A percentile compares a stretch with the other conserved stretches of the same genome.
phyloP scores from a whole-genome alignment of 108 stramenopile genomes.

The Cyclotella distinguenda region DNA sequence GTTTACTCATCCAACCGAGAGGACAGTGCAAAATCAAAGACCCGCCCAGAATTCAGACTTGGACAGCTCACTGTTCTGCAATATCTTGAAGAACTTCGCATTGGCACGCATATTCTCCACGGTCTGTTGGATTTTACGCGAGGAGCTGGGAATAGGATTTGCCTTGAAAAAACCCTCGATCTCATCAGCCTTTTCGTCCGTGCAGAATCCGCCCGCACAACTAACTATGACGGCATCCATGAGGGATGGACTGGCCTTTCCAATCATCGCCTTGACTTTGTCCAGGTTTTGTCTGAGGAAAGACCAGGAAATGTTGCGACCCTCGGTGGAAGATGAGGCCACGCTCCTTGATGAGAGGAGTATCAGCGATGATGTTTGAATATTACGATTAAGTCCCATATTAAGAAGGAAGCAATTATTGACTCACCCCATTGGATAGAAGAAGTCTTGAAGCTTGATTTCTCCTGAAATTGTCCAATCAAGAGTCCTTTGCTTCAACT shows the following conservation, averaged over 20 bases:
- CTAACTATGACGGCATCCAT: conserved; percentile 91
- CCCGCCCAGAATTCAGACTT: conserved; percentile 27
- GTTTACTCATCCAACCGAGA: background rate
- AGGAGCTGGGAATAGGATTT: conserved; percentile 72
- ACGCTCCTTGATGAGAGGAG: conserved; percentile 31
- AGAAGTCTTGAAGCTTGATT: conserved; percentile 97
- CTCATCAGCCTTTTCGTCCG: conserved; percentile 84
- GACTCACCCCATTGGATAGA: conserved; percentile 87
- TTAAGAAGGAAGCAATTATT: background rate
- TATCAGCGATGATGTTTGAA: background rate
- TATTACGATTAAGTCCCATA: background rate
- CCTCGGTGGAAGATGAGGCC: conserved; percentile 64
- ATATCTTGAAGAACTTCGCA: conserved; percentile 63
- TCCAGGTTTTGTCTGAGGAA: conserved; percentile 90
- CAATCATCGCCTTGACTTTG: conserved; percentile 78
- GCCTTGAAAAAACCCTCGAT: conserved; percentile 87
- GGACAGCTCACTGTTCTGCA: conserved; percentile 63
- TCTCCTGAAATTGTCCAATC: conserved; percentile 91
- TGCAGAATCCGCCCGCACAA: conserved; percentile 81
- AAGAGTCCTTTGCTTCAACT: conserved; percentile 75
- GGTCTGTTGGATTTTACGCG: conserved; percentile 87
- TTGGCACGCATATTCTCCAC: conserved; percentile 80
- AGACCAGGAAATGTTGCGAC: conserved; percentile 85
- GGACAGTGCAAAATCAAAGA: no score
- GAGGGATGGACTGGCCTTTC: conserved; percentile 79